phyloP scores from a whole-genome alignment of 164 flowering plant species.

The Chimonanthus salicifolius region DNA sequence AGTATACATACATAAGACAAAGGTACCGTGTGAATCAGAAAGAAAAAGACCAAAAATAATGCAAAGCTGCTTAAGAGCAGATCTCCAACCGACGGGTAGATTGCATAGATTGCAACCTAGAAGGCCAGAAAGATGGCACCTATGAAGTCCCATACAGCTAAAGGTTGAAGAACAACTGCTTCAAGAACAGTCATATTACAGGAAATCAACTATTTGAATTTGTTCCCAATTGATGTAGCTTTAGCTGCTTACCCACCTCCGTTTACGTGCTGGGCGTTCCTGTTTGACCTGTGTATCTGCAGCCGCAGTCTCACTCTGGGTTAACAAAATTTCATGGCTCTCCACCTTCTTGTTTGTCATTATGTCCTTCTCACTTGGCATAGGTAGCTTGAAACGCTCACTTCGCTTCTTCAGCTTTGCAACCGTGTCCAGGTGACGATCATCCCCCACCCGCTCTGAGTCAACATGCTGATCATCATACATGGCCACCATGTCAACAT shows the following conservation, averaged over 20 bases:
- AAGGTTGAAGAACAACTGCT: slow-evolving; percentile 6
- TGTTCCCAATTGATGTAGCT: background rate
- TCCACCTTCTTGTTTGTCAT: slow-evolving; percentile 46
- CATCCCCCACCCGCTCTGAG: slow-evolving; percentile 33
- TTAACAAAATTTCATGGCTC: slow-evolving; percentile 34
- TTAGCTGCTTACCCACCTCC: slow-evolving; percentile 81
- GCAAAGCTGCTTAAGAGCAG: no score
- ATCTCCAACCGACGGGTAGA: background rate
- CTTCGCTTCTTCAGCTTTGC: slow-evolving; percentile 92
- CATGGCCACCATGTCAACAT: slow-evolving; percentile 24
- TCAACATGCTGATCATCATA: slow-evolving; percentile 12
- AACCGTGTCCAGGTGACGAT: slow-evolving; percentile 80
- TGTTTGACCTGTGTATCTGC: slow-evolving; percentile 57
- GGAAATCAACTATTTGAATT: background rate
- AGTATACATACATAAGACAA: slow-evolving; percentile 21
- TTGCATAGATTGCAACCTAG: background rate
- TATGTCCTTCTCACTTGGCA: slow-evolving; percentile 85
- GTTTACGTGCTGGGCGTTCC: slow-evolving; percentile 88
- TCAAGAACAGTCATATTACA: background rate
- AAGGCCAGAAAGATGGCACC: background rate
- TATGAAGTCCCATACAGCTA: background rate
- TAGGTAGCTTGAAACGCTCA: slow-evolving; percentile 92
- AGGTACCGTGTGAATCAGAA: slow-evolving; percentile 18
- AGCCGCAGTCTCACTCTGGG: slow-evolving; percentile 34
- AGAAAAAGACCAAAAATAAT: background rate